Base-by-base conservation (phyloP, 192 early-diverging fungal genomes). In the Dispira simplex region DNA sequence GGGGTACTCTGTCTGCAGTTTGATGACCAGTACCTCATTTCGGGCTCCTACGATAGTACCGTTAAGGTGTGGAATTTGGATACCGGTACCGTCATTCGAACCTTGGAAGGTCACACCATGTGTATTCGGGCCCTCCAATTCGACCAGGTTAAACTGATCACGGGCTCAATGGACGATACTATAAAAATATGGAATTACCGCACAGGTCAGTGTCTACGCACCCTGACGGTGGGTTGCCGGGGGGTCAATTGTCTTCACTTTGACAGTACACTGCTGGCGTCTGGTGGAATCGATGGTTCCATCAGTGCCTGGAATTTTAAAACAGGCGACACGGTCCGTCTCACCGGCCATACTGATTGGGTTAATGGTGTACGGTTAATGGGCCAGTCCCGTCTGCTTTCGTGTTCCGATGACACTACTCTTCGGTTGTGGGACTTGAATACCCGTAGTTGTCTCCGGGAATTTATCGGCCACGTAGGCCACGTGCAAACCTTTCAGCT, bases 151-250 rank as follows among this genome's bases (percentile, higher is more conserved):
- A 95, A 92, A 77, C 79, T 99, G 49, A 83, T 99, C 20, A 88
- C 91, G 16, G 90, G 91, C 43, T 94, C 94, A 8, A 85, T 94
- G 76, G 96, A 99, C 66, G 74, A 83, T 10, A 95, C 94, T 0
- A 77, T 99, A 11, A 81, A 85, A 62, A 90, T 99, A 47, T 99
- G 96, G 96, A 87, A 88, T 67, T 86, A 89, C 70, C 84, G 89
- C 52, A 87, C 86, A 0, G 92, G 93, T 46, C 81, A 89, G 46
- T 94, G 90, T 66, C 85, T 95, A 60, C 85, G 89, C 27, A 87
- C 85, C 0, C 66, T 99, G 51, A 73, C 75, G 10, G 54, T 56
- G 9, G 54, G 54, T 56, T 21, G 25, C 21, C 66, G 62, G 2
- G 92, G 89, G 43, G 85, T 99, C 27, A 79, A 84, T 25, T 90